phyloP scores from a whole-genome alignment of 257 asterid species.

The Nemophila menziesii region DNA sequence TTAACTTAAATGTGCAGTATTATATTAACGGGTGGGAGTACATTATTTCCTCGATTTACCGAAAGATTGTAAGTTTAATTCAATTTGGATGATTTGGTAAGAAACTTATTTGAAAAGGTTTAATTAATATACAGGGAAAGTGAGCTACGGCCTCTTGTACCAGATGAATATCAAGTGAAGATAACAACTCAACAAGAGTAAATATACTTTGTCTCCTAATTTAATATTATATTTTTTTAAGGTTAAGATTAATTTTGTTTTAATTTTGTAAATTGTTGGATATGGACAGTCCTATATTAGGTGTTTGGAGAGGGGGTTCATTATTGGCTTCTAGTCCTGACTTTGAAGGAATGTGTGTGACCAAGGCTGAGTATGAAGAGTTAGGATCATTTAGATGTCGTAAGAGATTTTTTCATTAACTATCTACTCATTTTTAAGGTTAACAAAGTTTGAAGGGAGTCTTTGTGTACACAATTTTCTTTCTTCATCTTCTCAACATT shows the following conservation, averaged over 20 bases:
- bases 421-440: too few relatives aligned
- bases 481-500: too few relatives aligned
- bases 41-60: slow-evolving; percentile 82
- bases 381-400: slow-evolving; percentile 83
- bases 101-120: slow-evolving; percentile 3
- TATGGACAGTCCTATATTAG: slow-evolving; percentile 85
- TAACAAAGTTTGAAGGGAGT: too few relatives aligned
- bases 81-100: background rate
- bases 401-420: slow-evolving; percentile 74
- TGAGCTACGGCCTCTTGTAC: slow-evolving; percentile 95
- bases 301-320: slow-evolving; percentile 99
- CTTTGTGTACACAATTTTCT: too few relatives aligned
- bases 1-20: slow-evolving; percentile 40
- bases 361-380: slow-evolving; percentile 95
- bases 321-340: slow-evolving; percentile 95
- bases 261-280: too few relatives aligned
- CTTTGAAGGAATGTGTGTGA: slow-evolving; percentile 87
- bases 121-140: slow-evolving; percentile 43
- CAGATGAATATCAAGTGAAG: slow-evolving; percentile 66
- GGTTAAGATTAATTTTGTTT: slow-evolving; percentile 7
- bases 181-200: slow-evolving; percentile 86
- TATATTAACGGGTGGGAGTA: slow-evolving; percentile 88
- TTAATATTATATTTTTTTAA: slow-evolving; percentile 5
- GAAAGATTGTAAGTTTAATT: slow-evolving; percentile 69
- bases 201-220: slow-evolving; percentile 11